Evolutionary conservation across 768 basidiomycete genomes (phyloP), one percentile per base, ranked within the genome.

Genomic region (Phanerochaete sordida): DNA sequence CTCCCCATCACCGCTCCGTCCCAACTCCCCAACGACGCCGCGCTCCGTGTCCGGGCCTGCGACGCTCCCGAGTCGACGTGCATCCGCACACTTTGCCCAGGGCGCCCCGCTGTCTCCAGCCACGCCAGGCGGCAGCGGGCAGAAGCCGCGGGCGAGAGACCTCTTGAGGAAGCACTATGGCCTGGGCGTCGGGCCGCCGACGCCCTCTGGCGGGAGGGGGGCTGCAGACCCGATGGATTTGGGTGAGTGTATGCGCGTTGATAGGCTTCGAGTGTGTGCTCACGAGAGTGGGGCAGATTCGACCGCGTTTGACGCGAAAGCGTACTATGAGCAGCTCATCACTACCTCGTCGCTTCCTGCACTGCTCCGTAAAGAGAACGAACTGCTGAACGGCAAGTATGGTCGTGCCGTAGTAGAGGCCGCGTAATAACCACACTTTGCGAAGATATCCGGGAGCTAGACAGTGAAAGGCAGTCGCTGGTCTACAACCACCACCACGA

Each of bases 401-500:
- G 23, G 24, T 56, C 56, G 37, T 46, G 43, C 19, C 8, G 5
- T 24, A 12, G 24, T 33, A 19, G 35, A 19, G n/a, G 44, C 39
- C 24, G n/a, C 11, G 39, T 27, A 15, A 16, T 43, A 1, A 6
- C 11, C 23, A 15, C 15, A 16, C 1, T 33, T 27, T 13, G 11
- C 24, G 48, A 1, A 94, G 95, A 96, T 72, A 95, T 97, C 60
- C 81, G 91, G 31, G 84, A 93, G 62, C 75, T 97, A 15, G 93
- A 96, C 58, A 85, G 88, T 67, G 94, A 96, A 68, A 78, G 92
- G 24, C 94, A 97, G 72, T 89, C 90, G 9, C 78, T 97, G 46
- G 94, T 97, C 12, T 97, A 97, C 70, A 94, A 95, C 66, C 94
- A 95, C 68, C 95, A 97, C 67, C 93, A 95, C 60, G 95, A 97